These are phyloP conservation scores for Copromyces sp. DNA, from an alignment of 495 filamentous ascomycete species.

Conservation along the genomic window DNA sequence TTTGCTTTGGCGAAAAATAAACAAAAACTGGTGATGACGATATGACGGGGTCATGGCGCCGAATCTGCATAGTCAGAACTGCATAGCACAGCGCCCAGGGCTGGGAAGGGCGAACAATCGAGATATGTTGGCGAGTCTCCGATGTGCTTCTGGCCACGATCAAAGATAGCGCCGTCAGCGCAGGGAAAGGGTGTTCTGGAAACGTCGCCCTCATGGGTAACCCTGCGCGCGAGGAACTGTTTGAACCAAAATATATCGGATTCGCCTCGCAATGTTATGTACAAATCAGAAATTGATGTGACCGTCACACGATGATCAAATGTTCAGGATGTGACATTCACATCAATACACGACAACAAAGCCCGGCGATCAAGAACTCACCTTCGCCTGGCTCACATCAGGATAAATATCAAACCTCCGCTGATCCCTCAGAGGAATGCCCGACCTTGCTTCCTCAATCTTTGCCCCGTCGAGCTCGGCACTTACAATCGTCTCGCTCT, in stretches of 20 bases:
- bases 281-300: background rate
- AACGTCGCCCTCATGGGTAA: background rate
- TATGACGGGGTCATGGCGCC: background rate
- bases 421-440: constrained; percentile 78
- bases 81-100: background rate
- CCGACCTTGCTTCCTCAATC: constrained; percentile 69
- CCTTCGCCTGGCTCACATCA: constrained; percentile 57
- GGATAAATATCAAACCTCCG: constrained; percentile 92
- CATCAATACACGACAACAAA: background rate
- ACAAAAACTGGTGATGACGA: background rate
- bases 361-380: constrained; percentile 15
- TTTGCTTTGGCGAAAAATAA: background rate
- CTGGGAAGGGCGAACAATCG: background rate
- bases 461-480: constrained; percentile 59
- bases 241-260: background rate
- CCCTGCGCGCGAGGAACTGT: background rate
- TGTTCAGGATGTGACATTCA: background rate
- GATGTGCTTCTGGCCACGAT: background rate
- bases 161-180: background rate
- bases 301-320: background rate
- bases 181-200: background rate
- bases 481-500: constrained; percentile 65
- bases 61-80: background rate
- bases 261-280: background rate
- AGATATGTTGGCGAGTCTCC: background rate